These are phyloP conservation scores for Ormosia emarginata DNA, from an alignment of 306 rosid genomes.

Conservation along the genomic window DNA sequence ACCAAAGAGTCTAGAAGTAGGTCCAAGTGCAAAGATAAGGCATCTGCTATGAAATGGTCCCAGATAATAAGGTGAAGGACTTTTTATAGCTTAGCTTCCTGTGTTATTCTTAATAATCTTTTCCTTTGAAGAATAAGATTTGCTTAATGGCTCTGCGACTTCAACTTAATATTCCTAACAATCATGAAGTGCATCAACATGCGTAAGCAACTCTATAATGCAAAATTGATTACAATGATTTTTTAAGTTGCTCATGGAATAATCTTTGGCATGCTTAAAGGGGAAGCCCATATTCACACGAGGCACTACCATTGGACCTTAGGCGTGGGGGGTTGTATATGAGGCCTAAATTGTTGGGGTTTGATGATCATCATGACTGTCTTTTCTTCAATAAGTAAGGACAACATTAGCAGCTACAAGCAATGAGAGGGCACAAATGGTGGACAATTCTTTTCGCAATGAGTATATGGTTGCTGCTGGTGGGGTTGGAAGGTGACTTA, in stretches of 20 bases:
- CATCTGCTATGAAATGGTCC: not conserved
- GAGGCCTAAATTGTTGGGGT: not conserved
- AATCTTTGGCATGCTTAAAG: slow-evolving; percentile 18
- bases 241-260: slow-evolving; percentile 6
- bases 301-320: not conserved
- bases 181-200: slow-evolving; percentile 31
- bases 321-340: not conserved
- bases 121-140: not conserved
- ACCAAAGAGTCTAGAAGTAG: not conserved
- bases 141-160: not conserved
- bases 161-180: not conserved
- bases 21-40: not conserved
- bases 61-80: not conserved
- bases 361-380: not conserved
- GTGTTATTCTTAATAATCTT: not conserved
- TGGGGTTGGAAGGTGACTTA: slow-evolving; percentile 17
- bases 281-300: not conserved
- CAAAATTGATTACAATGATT: not conserved
- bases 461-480: slow-evolving; percentile 19
- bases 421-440: slow-evolving; percentile 24
- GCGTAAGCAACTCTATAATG: slow-evolving; percentile 9
- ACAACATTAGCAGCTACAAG: slow-evolving; percentile 13
- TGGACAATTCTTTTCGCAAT: slow-evolving; percentile 16
- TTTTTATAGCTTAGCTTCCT: not conserved
- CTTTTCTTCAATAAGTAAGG: not conserved